phyloP scores from a whole-genome alignment of 805 yeast species.

The Naumovozyma dairenensis region DNA sequence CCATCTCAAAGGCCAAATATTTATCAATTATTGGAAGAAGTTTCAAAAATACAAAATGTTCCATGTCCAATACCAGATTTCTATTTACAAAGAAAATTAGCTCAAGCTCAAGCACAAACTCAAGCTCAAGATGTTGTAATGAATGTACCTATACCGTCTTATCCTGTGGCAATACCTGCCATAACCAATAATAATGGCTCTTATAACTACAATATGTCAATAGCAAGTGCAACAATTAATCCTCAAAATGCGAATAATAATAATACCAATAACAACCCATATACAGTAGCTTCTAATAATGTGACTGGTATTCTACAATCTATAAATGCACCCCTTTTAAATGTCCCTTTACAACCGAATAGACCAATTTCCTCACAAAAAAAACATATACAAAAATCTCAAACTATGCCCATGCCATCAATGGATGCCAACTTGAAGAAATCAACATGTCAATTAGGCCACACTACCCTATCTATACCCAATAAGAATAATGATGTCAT shows the following conservation, averaged over 20 bases:
- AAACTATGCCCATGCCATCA: background rate
- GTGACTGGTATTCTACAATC: background rate
- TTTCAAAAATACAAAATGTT: slow-evolving; percentile 48
- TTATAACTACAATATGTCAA: no score
- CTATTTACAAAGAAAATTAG: no score
- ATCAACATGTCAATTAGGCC: no score
- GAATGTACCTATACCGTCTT: no score
- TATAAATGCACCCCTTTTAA: background rate
- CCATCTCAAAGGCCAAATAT: slow-evolving; percentile 68
- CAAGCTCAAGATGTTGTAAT: no score
- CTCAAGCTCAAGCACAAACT: no score
- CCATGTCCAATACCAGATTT: slow-evolving; percentile 35
- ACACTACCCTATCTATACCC: no score
- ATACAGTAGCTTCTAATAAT: background rate
- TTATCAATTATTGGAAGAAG: slow-evolving; percentile 59
- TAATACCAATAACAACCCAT: background rate
- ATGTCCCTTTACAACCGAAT: no score
- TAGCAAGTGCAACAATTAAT: background rate
- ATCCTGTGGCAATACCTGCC: no score
- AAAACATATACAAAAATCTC: background rate
- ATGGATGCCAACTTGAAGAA: no score
- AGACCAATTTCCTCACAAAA: background rate
- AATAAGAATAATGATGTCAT: no score
- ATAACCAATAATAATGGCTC: no score
- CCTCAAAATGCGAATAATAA: background rate